These are phyloP conservation scores for Alloteropsis semialata DNA, from an alignment of 176 grass and related monocot species.

Conservation along the genomic window DNA sequence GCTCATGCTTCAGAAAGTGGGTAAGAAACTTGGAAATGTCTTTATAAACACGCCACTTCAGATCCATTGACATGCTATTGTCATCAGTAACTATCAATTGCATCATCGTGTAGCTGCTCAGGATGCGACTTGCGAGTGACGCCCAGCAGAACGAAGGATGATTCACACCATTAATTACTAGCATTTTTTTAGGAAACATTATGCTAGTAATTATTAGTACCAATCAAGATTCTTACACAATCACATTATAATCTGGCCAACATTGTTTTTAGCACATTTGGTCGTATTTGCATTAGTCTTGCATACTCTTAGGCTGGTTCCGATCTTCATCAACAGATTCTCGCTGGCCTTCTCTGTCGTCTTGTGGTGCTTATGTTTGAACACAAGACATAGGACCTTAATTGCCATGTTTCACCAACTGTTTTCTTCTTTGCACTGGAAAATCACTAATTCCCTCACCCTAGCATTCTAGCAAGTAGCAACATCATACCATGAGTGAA, in stretches of 20 bases:
- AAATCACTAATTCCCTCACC: neutral
- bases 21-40: constrained; percentile 3
- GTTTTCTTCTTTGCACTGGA: neutral
- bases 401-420: neutral
- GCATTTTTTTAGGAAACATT: no score
- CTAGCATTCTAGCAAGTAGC: no score
- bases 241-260: neutral
- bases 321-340: neutral
- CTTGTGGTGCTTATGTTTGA: neutral
- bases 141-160: neutral
- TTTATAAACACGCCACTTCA: constrained; percentile 4
- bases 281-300: neutral
- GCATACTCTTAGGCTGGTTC: neutral
- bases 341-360: neutral
- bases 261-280: neutral
- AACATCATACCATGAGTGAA: neutral
- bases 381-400: neutral
- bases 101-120: neutral
- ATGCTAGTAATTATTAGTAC: neutral
- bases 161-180: neutral
- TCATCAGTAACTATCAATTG: neutral
- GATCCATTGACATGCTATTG: neutral
- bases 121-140: neutral
- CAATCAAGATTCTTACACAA: neutral
- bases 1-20: constrained; percentile 17